Base-by-base conservation (phyloP, 2,329 filamentous ascomycete genomes). In the Alternaria consortialis region DNA sequence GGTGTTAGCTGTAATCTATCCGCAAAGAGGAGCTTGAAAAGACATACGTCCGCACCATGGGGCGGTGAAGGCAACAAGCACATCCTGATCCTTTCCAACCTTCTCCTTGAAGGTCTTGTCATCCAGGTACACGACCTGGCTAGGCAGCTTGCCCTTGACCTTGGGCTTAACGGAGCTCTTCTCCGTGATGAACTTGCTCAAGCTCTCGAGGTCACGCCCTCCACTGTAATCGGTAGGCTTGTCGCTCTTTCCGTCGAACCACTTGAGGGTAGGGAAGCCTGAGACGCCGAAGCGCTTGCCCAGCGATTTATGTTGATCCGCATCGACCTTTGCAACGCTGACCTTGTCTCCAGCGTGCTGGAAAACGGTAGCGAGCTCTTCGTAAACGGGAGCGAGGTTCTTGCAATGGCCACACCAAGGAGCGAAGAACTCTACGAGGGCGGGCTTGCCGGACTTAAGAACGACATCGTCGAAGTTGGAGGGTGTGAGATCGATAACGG, bases 361-460 rank as follows among this genome's bases (percentile, higher is more conserved):
- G 80, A 94, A 97, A 42, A 85, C 83, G 51, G 84, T 80, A 47
- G 88, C 95, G 43, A 99, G 88, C 78, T 99, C 92, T 80, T 99
- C 95, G 81, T 96, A 99, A 61, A 96, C 84, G 51, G 95, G 96
- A 15, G 95, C 95, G 34, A 99, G 91, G 76, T 84, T 97, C 87
- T 98, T 98, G 92, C 95, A 99, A 86, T 99, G 95, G 32, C 95
- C 96, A 77, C 95, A 99, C 95, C 95, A 99, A 25, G 94, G 94
- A 34, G 95, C 95, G 77, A 97, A 98, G 87, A 99, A 99, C 80
- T 98, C 94, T 72, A 98, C 93, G 27, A 99, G 89, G 0, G 95
- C 94, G 43, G 95, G 94, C 84, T 97, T 98, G 80, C 93, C 93
- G 46, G 92, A 94, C 79, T 96, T 88, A 62, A 97, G 86, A 66